A percentile compares a stretch with the other conserved stretches of the same genome.
Evolutionary conservation across 345 rosid genomes (phyloP).

Genomic region (Salix purpurea): DNA sequence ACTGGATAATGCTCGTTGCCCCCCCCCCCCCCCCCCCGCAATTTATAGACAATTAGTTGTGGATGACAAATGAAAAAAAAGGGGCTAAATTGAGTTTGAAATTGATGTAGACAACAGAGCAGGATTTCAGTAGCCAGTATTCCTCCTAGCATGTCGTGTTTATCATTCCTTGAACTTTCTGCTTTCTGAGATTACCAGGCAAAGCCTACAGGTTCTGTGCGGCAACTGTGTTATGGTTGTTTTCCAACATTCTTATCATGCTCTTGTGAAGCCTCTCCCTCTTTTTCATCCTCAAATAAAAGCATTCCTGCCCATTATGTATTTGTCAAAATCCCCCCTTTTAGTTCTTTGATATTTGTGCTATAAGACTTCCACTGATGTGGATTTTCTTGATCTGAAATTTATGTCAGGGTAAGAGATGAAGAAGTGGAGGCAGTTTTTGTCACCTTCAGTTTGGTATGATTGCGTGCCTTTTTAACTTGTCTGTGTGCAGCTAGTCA

Average conservation of each 20-base stretch:
- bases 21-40: background rate
- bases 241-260: background rate
- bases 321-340: background rate
- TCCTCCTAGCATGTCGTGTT: background rate
- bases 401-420: constrained; percentile 26
- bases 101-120: background rate
- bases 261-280: background rate
- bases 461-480: background rate
- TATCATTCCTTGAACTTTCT: background rate
- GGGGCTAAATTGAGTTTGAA: background rate
- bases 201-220: background rate
- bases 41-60: background rate
- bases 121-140: background rate
- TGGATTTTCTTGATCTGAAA: background rate
- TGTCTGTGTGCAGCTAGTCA: background rate
- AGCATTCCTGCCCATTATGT: background rate
- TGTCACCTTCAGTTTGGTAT: background rate
- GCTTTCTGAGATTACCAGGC: background rate
- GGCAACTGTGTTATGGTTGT: background rate
- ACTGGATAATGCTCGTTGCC: background rate
- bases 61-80: background rate
- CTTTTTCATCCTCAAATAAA: background rate
- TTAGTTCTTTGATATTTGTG: background rate
- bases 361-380: background rate
- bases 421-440: constrained; percentile 13